phyloP scores from a whole-genome alignment of 495 filamentous ascomycete genomes.

The Thermochaetoides thermophila region DNA sequence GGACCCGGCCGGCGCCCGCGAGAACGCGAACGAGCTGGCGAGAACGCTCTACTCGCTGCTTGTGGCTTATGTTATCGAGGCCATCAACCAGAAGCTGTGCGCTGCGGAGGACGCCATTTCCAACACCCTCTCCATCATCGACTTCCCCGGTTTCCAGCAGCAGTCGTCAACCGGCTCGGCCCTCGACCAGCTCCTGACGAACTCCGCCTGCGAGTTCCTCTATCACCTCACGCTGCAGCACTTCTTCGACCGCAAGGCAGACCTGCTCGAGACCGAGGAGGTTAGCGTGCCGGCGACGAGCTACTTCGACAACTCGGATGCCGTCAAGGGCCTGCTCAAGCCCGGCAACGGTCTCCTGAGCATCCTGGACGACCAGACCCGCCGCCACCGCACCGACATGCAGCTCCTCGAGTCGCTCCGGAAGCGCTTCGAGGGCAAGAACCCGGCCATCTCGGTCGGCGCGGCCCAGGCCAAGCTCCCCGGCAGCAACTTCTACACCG shows the following conservation, averaged over 20 bases:
- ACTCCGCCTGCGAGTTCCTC: slow-evolving; percentile 77
- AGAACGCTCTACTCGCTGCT: slow-evolving; percentile 90
- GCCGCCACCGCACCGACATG: slow-evolving; percentile 70
- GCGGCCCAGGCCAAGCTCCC: slow-evolving; percentile 51
- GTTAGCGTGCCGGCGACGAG: slow-evolving; percentile 76
- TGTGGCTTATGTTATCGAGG: slow-evolving; percentile 84
- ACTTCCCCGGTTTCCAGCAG: slow-evolving; percentile 91
- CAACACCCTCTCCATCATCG: slow-evolving; percentile 88
- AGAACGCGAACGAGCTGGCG: slow-evolving; percentile 86
- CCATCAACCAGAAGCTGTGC: slow-evolving; percentile 78
- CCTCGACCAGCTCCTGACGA: slow-evolving; percentile 86
- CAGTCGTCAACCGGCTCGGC: slow-evolving; percentile 65
- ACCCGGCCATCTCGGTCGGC: slow-evolving; percentile 69
- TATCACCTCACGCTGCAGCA: slow-evolving; percentile 89
- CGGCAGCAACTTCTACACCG: slow-evolving; percentile 69
- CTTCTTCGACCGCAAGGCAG: slow-evolving; percentile 88
- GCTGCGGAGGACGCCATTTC: slow-evolving; percentile 74
- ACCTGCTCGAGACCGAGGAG: slow-evolving; percentile 84
- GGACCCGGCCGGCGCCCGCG: slow-evolving; percentile 76
- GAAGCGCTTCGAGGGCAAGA: slow-evolving; percentile 88
- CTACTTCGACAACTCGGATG: slow-evolving; percentile 95
- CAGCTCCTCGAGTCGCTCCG: slow-evolving; percentile 81
- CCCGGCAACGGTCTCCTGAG: slow-evolving; percentile 80
- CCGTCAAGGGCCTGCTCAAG: slow-evolving; percentile 79
- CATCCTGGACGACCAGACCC: slow-evolving; percentile 90